phyloP scores from a whole-genome alignment of 2,329 filamentous ascomycete genomes.

The Aspergillus neotritici region DNA sequence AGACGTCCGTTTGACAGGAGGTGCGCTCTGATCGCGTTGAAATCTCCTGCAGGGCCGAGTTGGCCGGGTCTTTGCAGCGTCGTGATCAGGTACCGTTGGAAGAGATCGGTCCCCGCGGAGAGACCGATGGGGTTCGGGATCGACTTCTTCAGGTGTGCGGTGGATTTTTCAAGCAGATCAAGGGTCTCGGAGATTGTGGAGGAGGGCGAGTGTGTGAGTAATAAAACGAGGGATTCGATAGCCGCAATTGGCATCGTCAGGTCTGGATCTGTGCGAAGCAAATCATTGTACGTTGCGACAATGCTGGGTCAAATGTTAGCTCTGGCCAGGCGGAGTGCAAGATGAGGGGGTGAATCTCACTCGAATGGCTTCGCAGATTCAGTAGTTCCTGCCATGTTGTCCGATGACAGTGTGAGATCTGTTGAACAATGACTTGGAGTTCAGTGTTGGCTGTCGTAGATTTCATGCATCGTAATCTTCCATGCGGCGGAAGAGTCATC shows the following conservation, averaged over 20 bases:
- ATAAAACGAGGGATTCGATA: constrained; percentile 83
- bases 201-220: constrained; percentile 71
- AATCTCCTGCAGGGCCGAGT: constrained; percentile 56
- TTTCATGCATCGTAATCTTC: constrained; percentile 1
- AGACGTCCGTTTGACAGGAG: constrained; percentile 78
- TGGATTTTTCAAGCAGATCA: constrained; percentile 72
- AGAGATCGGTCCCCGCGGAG: constrained; percentile 89
- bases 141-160: constrained; percentile 67
- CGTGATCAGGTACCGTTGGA: constrained; percentile 86
- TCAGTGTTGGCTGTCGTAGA: not conserved
- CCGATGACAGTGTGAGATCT: not conserved
- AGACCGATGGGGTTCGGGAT: constrained; percentile 87
- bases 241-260: constrained; percentile 94
- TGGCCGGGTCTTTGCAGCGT: constrained; percentile 55
- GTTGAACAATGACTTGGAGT: too few species aligned
- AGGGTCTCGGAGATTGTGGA: constrained; percentile 93
- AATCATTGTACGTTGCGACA: constrained; percentile 59
- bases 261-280: constrained; percentile 66
- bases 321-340: not conserved
- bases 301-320: constrained; percentile 42
- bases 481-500: constrained; percentile 18
- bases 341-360: constrained; percentile 21
- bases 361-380: constrained; percentile 33
- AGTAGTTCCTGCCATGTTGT: constrained; percentile 27
- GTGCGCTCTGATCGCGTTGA: constrained; percentile 76